Evolutionary conservation across 2,329 filamentous ascomycete species (phyloP), one percentile per base, ranked within the genome.

Genomic region (Pseudocercospora fuligena): DNA sequence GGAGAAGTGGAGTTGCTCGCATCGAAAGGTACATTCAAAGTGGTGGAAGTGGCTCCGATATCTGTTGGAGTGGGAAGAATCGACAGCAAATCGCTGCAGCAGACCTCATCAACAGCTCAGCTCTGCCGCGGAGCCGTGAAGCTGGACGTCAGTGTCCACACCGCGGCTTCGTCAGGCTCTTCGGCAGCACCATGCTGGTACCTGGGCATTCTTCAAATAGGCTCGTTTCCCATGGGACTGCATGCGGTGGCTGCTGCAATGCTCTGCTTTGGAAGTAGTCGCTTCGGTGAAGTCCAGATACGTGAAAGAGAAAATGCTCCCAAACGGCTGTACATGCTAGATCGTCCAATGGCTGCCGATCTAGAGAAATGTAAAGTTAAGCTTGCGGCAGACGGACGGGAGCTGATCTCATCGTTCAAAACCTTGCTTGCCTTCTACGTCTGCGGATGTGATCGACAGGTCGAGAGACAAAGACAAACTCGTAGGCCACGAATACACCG

Each of bases 51-150:
- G 14, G 33, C 33, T 36, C 33, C 33, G 33, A 36, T 36, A 5
- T 11, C 33, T 36, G 33, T 8, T 36, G 33, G 33, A 14, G 33
- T 36, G 33, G 33, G 33, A 36, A 36, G 46, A 49, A 49, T 19
- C 46, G 23, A 23, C 21, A 27, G 49, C 49, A 27, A 53, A 53
- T 53, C 8, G 23, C 23, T n/a, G 14, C 51, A n/a, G 51, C 11
- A 29, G 21, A 25, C 14, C 25, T 54, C 51, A n/a, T 25, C 21
- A 54, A n/a, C 9, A 54, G 51, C 51, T 54, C 51, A n/a, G 21
- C 51, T 29, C 51, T 54, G 51, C 51, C 51, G 51, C 51, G 25
- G 11, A 54, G 51, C 23, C 51, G 51, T 21, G 23, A 49, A 49
- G 46, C 46, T 49, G 46, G 46, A 21, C 23, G 36, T 40, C 36